Evolutionary conservation across 2,329 filamentous ascomycete species (phyloP).

Genomic region (Pyricularia pennisetigena): DNA sequence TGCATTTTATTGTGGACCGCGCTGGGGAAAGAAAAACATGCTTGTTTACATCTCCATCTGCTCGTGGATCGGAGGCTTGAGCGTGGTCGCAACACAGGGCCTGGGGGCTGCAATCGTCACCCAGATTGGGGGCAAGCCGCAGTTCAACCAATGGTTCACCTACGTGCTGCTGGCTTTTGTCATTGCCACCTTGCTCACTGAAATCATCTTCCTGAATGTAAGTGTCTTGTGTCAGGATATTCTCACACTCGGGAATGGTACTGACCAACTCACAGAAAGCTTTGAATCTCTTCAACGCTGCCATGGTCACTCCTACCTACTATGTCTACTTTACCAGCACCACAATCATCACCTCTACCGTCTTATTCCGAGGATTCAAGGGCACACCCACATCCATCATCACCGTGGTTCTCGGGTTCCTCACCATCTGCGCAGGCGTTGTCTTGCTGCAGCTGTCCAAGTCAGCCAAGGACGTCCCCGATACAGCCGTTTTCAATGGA

Average conservation of each 20-base stretch:
- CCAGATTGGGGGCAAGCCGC: constrained; percentile 67
- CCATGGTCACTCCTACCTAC: constrained; percentile 94
- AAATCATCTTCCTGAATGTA: constrained; percentile 94
- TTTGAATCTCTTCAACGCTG: constrained; percentile 91
- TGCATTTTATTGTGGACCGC: constrained; percentile 72
- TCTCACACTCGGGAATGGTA: not conserved
- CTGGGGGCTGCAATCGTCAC: constrained; percentile 85
- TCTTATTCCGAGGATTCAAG: constrained; percentile 91
- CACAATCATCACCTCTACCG: constrained; percentile 86
- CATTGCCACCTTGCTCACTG: constrained; percentile 75
- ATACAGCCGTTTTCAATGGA: constrained; percentile 82
- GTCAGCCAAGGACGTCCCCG: constrained; percentile 93
- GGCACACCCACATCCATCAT: constrained; percentile 71
- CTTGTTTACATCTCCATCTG: constrained; percentile 95
- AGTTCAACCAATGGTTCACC: constrained; percentile 97
- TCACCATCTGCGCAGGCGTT: constrained; percentile 88
- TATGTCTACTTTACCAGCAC: constrained; percentile 97
- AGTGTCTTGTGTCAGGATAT: constrained; percentile 27
- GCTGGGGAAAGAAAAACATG: constrained; percentile 95
- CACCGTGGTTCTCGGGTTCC: constrained; percentile 86
- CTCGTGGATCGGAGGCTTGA: constrained; percentile 86
- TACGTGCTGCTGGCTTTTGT: constrained; percentile 91
- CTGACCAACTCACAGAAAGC: constrained; percentile 66
- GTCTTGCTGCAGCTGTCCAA: constrained; percentile 93
- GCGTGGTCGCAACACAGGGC: constrained; percentile 90